Evolutionary conservation across 352 stramenopile genomes (phyloP), one percentile per base, ranked within the genome.

Genomic region (Globisporangium camurandrum): DNA sequence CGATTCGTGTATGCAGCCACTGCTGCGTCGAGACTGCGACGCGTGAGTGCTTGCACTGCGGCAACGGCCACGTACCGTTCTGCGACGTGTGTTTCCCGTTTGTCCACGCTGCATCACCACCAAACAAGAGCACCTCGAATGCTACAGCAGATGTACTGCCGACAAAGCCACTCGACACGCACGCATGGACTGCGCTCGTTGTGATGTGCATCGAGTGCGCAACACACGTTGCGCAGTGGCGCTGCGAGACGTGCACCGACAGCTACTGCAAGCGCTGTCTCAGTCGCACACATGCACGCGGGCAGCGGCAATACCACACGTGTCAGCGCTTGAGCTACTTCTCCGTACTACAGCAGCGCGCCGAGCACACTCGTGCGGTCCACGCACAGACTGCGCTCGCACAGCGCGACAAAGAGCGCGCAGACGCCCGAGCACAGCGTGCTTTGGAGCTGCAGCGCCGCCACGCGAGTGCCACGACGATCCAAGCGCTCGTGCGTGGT

Each of bases 231-330:
- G 78, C 73, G 11, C 78, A 89, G 56, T 89, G 78, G 78, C 55
- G 59, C 6, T 89, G 78, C 38, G 61, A 77, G 20, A 69, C 67
- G 4, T 89, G 78, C 37, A 49, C 72, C 14, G 78, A 89, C 26
- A 58, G 67, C 4, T 89, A 71, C 48, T 89, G 78, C 57, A 89
- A 89, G 54, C 64, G 75, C 3, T 89, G 78, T 27, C 56, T 89
- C 42, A 71, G 67, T 8, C 52, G 51, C 10, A 64, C 67, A 14
- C 75, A 89, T 36, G 66, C 65, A 8, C 85, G 82, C 42, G 75
- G 73, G 1, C 64, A 86, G 46, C 61, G 78, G 0, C 72, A 86
- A 31, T 54, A 72, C 16, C 78, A 89, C 26, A 48, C 59, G 4
- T 85, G 65, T 28, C 54, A 71, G 33, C 75, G 74, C 17, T 46